Evolutionary conservation across 306 rosid species (phyloP), one percentile per base, ranked within the genome.

Genomic region (Castanea sativa): DNA sequence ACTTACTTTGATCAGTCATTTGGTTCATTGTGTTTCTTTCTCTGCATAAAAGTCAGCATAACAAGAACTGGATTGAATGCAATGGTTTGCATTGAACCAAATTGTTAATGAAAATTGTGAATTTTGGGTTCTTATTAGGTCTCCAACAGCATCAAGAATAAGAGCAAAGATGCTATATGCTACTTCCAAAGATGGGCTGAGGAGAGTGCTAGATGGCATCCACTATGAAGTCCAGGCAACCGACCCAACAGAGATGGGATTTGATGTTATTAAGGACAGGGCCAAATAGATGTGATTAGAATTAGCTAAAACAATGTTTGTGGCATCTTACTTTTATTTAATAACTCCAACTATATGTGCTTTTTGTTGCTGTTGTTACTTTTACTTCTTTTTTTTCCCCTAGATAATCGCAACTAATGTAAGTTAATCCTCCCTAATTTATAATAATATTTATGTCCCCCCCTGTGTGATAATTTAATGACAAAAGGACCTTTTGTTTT

Each of bases 81-180:
- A 63, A 30, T 49, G 14, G 53, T 49, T 12, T 49, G 53, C 45
- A 38, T 38, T 7, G 11, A 7, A 7, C 45, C 19, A 16, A 60
- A 23, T 14, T 27, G 19, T 0, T 45, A 43, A 45, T 45, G 30
- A 70, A 12, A 6, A 10, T 21, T 35, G 23, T 73, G 58, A 35
- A 30, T 19, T 70, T 38, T 45, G 30, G 15, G 41, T 33, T 27
- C 60, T 82, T 29, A 38, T 0, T 78, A 95, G 99, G 99, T 88
- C 99, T 2, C 99, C 99, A 13, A 88, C 98, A 27, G 97, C 88
- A 53, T 96, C 98, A 72, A 91, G 99, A 80, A 96, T 96, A 25
- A 96, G 99, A 80, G 99, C 93, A 32, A 96, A 96, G 88, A 91
- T 96, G 15, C 86, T 96, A 21, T 96, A 96, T 81, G 99, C 99